Conservation (phyloP, 495 filamentous ascomycete genomes). For the Penicillium coprophilum region DNA sequence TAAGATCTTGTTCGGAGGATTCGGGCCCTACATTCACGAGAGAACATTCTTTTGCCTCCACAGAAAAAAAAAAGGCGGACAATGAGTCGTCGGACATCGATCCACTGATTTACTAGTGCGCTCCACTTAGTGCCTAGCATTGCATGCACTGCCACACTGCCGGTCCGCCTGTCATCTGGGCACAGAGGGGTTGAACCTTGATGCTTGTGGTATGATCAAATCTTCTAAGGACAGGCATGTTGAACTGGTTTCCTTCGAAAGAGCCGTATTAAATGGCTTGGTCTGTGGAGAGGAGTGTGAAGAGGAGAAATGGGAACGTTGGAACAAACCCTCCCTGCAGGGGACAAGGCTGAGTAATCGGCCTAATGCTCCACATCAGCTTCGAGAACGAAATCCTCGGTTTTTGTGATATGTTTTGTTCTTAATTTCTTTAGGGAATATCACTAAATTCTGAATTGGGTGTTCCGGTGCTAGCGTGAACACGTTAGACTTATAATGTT, state of each 20-base stretch:
- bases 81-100: constrained; percentile 26
- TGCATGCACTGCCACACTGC: constrained; percentile 51
- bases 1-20: constrained; percentile 18
- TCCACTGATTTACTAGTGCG: constrained; percentile 32
- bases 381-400: constrained; percentile 10
- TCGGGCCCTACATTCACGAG: constrained; percentile 14
- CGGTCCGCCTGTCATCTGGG: constrained; percentile 38
- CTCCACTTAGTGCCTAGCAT: constrained; percentile 31
- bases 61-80: constrained; percentile 18
- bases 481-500: no score
- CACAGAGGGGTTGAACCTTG: constrained; percentile 10
- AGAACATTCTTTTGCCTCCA: constrained; percentile 35
- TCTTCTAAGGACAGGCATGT: not conserved
- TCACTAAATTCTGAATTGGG: not conserved
- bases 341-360: constrained; percentile 7
- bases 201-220: not conserved
- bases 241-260: not conserved
- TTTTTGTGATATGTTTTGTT: not conserved
- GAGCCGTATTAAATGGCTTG: not conserved
- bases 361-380: constrained; percentile 1
- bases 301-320: constrained; percentile 4
- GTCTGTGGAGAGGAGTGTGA: not conserved
- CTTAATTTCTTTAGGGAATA: not conserved
- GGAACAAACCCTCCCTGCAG: constrained; percentile 13
- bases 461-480: not conserved